These are phyloP conservation scores for Monascus purpureus DNA, from an alignment of 495 filamentous ascomycete species.

Conservation along the genomic window DNA sequence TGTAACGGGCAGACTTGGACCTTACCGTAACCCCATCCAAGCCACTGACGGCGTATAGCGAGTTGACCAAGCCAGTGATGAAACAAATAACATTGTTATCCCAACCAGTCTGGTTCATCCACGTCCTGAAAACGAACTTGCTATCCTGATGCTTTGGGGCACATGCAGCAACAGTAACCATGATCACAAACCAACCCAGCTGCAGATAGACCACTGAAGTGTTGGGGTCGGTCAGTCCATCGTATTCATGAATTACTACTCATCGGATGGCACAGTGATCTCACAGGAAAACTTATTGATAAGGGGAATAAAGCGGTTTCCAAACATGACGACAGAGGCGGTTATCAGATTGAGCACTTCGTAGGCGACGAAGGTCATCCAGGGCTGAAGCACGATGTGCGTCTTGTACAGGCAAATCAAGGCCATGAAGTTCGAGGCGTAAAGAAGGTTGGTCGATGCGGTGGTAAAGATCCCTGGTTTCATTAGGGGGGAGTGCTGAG, in stretches of 20 bases:
- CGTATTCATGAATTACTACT: too few relatives aligned
- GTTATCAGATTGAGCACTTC: conserved; percentile 20
- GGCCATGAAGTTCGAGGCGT: conserved; percentile 19
- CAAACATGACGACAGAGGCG: conserved; percentile 19
- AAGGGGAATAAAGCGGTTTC: conserved; percentile 19
- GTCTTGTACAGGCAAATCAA: conserved; percentile 22
- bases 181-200: conserved; percentile 52
- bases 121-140: conserved; percentile 48
- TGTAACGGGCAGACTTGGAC: too few relatives aligned
- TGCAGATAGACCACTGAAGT: conserved; percentile 41
- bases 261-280: too few relatives aligned
- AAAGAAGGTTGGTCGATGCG: conserved; percentile 28
- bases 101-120: conserved; percentile 56
- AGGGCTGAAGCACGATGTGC: conserved; percentile 19
- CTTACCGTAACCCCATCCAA: conserved; percentile 37
- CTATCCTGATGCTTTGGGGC: conserved; percentile 38
- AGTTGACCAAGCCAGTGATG: conserved; percentile 61
- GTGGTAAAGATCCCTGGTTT: conserved; percentile 25
- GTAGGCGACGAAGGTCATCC: conserved; percentile 25
- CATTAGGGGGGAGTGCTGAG: neutral
- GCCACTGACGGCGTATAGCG: conserved; percentile 62
- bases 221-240: too few relatives aligned
- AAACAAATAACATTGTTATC: conserved; percentile 57
- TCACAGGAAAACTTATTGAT: conserved; percentile 26
- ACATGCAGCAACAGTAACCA: conserved; percentile 51